Base-by-base conservation (phyloP, 2,329 filamentous ascomycete genomes). In the Lasiodiplodia theobromae region DNA sequence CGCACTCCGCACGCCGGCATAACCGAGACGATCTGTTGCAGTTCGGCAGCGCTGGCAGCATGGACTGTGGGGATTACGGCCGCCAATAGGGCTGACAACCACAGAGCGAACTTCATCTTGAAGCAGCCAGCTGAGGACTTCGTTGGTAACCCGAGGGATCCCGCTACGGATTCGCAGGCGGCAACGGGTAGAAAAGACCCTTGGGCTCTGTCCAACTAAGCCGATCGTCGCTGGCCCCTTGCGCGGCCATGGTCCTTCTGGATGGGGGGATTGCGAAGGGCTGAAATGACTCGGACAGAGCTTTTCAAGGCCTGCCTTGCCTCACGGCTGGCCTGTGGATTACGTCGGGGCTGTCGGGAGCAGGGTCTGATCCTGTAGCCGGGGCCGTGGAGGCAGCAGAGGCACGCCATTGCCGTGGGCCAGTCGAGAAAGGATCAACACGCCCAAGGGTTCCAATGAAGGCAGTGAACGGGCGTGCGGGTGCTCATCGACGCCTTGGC, bases 1-100 rank as follows among this genome's bases (percentile, higher is more conserved):
- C 65, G 37, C 28, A 67, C 65, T 60, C 65, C 65, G 31, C 65
- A 67, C 6, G 31, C 37, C 4, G 65, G 65, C 65, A 67, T 67
- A n/a, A 31, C 31, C 18, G 53, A 31, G 18, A 58, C 65, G 25
- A 67, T 60, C 53, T 31, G 31, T 40, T 40, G 10, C 65, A 67
- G 40, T 31, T 58, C 54, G 12, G 65, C 38, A 37, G 65, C 25
- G 23, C 40, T 38, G 40, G 52, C 65, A n/a, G 54, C 65, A 12
- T 57, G n/a, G 65, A 40, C 40, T 16, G 52, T 44, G n/a, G 65
- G 40, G 38, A 58, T 44, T 40, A 67, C 11, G 40, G 53, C 53
- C 25, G 38, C 65, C 52, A 56, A 31, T 4, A 67, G 11, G 53
- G 65, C 65, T 31, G 53, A 40, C 38, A 56, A 16, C 38, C 57